Percentiles rank a stretch among this genome's conserved stretches.
phyloP scores from a whole-genome alignment of 2,329 filamentous ascomycete species.

The Tolypocladium guangdongense region DNA sequence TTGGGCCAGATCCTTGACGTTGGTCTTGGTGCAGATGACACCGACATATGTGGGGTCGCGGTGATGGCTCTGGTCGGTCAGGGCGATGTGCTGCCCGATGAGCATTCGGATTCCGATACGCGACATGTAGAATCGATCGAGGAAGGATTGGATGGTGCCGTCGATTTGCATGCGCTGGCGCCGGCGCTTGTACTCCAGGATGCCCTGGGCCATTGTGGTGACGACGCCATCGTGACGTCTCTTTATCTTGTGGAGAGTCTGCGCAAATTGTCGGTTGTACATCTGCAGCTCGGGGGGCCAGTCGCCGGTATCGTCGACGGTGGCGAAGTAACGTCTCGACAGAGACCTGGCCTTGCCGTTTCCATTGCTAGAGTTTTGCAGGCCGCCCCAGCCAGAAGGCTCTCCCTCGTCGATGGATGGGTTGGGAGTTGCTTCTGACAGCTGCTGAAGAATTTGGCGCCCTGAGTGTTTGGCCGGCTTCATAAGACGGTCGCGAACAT shows the following conservation, averaged over 20 bases:
- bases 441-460: constrained; percentile 53
- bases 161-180: constrained; percentile 97
- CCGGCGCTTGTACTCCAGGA: constrained; percentile 94
- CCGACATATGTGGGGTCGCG: constrained; percentile 91
- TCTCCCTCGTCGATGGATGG: constrained; percentile 80
- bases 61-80: constrained; percentile 85
- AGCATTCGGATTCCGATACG: constrained; percentile 98
- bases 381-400: constrained; percentile 50
- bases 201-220: constrained; percentile 94
- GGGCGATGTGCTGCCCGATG: constrained; percentile 93
- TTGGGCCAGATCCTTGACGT: constrained; percentile 85
- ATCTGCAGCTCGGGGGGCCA: constrained; percentile 93
- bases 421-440: constrained; percentile 78
- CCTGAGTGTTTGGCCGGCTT: constrained; percentile 47
- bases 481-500: constrained; percentile 71
- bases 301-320: constrained; percentile 74
- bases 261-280: constrained; percentile 85
- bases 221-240: constrained; percentile 92
- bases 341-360: constrained; percentile 39
- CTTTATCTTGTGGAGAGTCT: constrained; percentile 89
- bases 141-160: constrained; percentile 90
- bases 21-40: constrained; percentile 98
- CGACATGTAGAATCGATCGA: constrained; percentile 99
- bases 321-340: constrained; percentile 67
- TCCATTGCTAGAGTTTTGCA: constrained; percentile 26